Base-by-base conservation (phyloP, 2,329 filamentous ascomycete genomes). In the Alternaria burnsii region DNA sequence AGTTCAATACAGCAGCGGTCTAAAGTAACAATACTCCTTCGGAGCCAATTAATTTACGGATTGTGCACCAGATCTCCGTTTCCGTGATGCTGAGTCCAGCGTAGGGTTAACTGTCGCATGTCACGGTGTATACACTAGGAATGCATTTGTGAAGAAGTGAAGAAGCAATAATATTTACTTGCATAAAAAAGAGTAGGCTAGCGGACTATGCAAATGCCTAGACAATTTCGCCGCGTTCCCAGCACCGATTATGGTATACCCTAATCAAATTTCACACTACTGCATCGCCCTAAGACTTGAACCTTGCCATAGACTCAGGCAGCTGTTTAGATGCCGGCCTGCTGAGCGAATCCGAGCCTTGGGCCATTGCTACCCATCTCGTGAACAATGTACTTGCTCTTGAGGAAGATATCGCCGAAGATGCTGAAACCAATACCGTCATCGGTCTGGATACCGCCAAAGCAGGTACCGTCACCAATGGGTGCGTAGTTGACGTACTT, bases 391-490 rank as follows among this genome's bases (percentile, higher is more conserved):
- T 91, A 93, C 64, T 91, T 83, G 56, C 86, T 86, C 86, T 95
- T 95, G 67, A 95, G 84, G 81, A 93, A 92, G 57, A 91, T 83
- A 62, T 94, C 91, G 10, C 92, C 92, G 57, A 94, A 86, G 72
- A 96, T 92, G 57, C 84, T 87, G 64, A 89, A 83, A 6, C 83
- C 83, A 47, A 89, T 78, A n/a, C 83, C 85, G 1, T 77, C 71
- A 69, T 85, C 82, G 65, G 79, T 83, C 82, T 95, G 92, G 64
- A 96, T 85, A 50, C 91, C 92, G 56, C 92, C 92, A 76, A 87
- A 94, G 83, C 92, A 95, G 57, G 71, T 77, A n/a, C 77, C 78
- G 9, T 71, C 61, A 10, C 72, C 66, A 51, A 81, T 62, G 7
- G 83, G 79, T 0, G 83, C 77, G 69, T 83, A 87, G 76, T 87